These are phyloP conservation scores for Monosporozyma aerobia DNA, from an alignment of 805 yeast genomes.

Conservation along the genomic window DNA sequence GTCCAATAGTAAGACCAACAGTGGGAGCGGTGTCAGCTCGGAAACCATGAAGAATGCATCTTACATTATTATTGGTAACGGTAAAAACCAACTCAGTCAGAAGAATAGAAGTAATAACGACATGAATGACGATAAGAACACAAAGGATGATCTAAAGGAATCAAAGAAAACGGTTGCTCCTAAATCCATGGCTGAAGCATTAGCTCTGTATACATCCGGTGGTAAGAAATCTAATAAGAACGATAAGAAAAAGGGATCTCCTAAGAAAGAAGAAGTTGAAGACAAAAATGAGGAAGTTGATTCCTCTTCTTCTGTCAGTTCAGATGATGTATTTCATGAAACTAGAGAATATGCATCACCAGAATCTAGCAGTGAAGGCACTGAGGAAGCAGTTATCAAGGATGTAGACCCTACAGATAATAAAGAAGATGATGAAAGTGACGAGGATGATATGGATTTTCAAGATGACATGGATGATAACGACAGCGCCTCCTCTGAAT, in stretches of 20 bases:
- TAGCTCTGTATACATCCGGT: conserved; percentile 27
- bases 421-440: not conserved
- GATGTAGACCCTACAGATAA: not conserved
- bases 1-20: not conserved
- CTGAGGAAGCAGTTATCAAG: not conserved
- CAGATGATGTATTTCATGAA: conserved; percentile 17
- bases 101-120: not conserved
- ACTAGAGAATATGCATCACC: conserved; percentile 8
- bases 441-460: conserved; percentile 1
- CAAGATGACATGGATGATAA: not conserved
- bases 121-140: not conserved
- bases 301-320: not conserved
- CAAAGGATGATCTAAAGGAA: conserved; percentile 39
- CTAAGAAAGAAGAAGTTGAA: conserved; percentile 8
- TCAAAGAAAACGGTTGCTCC: conserved; percentile 53
- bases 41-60: conserved; percentile 30
- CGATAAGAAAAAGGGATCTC: not conserved
- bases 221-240: not conserved
- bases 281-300: not conserved
- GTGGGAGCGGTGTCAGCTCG: not conserved
- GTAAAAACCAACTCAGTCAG: not conserved
- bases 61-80: conserved; percentile 36
- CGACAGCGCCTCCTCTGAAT: not conserved
- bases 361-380: not conserved
- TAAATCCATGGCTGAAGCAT: conserved; percentile 41